Evolutionary conservation across 148 eudicot genomes (phyloP).

Genomic region (Rhododendron ferrugineum): DNA sequence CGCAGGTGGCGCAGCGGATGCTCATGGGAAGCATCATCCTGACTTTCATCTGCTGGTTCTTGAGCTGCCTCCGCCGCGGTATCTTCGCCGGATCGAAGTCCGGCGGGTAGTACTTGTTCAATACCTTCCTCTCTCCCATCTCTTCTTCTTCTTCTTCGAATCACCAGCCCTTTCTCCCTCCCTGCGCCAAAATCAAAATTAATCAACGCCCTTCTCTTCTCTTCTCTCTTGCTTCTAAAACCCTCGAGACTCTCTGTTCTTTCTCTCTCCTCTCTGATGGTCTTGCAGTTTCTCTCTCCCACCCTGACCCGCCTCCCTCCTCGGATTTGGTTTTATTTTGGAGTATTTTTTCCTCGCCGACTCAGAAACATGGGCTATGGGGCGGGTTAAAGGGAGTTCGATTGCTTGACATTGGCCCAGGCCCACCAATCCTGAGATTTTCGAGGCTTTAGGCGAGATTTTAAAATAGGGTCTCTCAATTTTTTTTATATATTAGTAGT

Average conservation of each 20-base stretch:
- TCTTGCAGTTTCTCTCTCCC: background rate
- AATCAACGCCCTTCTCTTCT: background rate
- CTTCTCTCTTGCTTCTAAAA: background rate
- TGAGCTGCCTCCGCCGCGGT: conserved; percentile 62
- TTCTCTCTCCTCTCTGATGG: background rate
- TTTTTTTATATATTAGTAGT: too few relatives aligned
- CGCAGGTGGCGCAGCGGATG: conserved; percentile 74
- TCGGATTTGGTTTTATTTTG: too few relatives aligned
- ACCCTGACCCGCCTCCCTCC: too few relatives aligned
- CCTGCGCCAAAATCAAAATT: background rate
- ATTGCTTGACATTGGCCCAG: too few relatives aligned
- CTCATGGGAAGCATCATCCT: conserved; percentile 97
- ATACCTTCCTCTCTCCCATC: background rate
- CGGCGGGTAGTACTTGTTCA: conserved; percentile 3
- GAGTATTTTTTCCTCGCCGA: too few relatives aligned
- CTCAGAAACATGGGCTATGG: too few relatives aligned
- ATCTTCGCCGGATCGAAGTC: conserved; percentile 92
- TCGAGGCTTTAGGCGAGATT: too few relatives aligned
- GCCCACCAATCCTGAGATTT: too few relatives aligned
- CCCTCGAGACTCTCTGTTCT: background rate
- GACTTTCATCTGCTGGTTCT: conserved; percentile 79
- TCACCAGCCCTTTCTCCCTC: background rate
- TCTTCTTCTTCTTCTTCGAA: background rate
- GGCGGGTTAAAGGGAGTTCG: too few relatives aligned
- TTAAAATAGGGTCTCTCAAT: too few relatives aligned